A percentile compares a stretch with the other conserved stretches of the same genome.
phyloP scores from a whole-genome alignment of 1,284 basidiomycete species.

The Fistulinella cinereoalba region DNA sequence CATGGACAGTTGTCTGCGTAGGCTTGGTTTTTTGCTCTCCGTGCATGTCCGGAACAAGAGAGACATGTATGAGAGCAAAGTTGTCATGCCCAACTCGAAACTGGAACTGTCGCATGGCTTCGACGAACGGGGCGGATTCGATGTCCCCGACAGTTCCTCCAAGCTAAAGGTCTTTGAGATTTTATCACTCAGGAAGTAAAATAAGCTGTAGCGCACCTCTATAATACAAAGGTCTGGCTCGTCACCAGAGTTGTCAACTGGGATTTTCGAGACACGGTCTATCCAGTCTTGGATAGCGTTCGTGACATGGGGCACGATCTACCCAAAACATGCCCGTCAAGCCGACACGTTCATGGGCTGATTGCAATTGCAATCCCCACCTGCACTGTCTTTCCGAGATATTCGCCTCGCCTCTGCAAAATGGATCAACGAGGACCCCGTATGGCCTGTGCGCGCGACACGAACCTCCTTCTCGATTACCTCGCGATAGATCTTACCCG shows the following conservation, averaged over 20 bases:
- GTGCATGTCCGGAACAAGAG: constrained; percentile 96
- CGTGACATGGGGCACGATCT: constrained; percentile 97
- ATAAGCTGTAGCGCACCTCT: constrained; percentile 63
- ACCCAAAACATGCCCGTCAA: constrained; percentile 16
- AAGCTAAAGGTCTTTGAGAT: constrained; percentile 51
- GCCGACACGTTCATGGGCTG: background rate
- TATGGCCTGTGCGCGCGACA: constrained; percentile 13
- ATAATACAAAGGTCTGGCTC: constrained; percentile 97
- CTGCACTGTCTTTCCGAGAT: constrained; percentile 96
- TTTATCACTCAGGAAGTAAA: background rate
- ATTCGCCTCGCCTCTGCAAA: constrained; percentile 85
- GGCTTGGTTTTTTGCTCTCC: constrained; percentile 99
- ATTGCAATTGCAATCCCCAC: constrained; percentile 35
- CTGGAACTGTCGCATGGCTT: constrained; percentile 99
- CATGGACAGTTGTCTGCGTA: constrained; percentile 96
- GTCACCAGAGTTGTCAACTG: constrained; percentile 92
- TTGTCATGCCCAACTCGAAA: constrained; percentile 97
- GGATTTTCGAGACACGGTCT: constrained; percentile 89
- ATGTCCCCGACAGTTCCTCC: constrained; percentile 97
- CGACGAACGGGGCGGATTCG: constrained; percentile 95
- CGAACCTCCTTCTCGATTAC: constrained; percentile 97
- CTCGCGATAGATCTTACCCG: constrained; percentile 95
- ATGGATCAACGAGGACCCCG: constrained; percentile 20
- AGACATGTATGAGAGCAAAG: constrained; percentile 97
- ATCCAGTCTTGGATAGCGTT: constrained; percentile 99